phyloP scores from a whole-genome alignment of 169 alveolate genomes.

The Nephromyces sp. region DNA sequence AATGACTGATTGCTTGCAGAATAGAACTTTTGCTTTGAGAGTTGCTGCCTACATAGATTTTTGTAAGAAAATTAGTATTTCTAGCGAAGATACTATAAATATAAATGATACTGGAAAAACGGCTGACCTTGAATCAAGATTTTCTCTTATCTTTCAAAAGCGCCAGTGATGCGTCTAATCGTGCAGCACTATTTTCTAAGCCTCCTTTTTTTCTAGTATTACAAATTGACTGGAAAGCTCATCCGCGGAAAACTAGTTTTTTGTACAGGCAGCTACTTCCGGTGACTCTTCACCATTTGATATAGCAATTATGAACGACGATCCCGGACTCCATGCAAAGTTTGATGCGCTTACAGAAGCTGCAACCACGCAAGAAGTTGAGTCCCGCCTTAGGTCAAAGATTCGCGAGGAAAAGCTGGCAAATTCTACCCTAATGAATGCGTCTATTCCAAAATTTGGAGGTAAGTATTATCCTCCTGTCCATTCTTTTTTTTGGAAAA shows the following conservation, averaged over 20 bases:
- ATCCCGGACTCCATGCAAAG: background rate
- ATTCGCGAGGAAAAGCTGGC: conserved; percentile 26
- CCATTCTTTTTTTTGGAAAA: background rate
- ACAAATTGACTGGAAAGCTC: background rate
- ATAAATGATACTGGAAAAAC: too few species aligned
- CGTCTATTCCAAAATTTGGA: conserved; percentile 19
- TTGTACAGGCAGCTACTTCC: background rate
- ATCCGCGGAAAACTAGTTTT: background rate
- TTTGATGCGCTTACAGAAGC: background rate
- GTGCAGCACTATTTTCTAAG: background rate
- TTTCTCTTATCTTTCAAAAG: too few species aligned
- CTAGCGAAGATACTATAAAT: too few species aligned
- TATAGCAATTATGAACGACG: too few species aligned
- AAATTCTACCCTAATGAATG: conserved; percentile 22
- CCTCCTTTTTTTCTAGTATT: background rate
- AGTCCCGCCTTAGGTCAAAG: conserved; percentile 15
- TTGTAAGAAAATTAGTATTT: too few species aligned
- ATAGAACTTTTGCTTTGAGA: too few species aligned
- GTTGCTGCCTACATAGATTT: too few species aligned
- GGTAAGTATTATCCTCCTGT: background rate
- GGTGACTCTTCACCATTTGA: too few species aligned
- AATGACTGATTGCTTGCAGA: too few species aligned
- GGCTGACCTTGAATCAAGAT: too few species aligned
- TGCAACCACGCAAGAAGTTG: conserved; percentile 10
- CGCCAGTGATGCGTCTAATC: too few species aligned